phyloP scores from a whole-genome alignment of 116 monocot genomes.

The Dioscorea cayenensis region DNA sequence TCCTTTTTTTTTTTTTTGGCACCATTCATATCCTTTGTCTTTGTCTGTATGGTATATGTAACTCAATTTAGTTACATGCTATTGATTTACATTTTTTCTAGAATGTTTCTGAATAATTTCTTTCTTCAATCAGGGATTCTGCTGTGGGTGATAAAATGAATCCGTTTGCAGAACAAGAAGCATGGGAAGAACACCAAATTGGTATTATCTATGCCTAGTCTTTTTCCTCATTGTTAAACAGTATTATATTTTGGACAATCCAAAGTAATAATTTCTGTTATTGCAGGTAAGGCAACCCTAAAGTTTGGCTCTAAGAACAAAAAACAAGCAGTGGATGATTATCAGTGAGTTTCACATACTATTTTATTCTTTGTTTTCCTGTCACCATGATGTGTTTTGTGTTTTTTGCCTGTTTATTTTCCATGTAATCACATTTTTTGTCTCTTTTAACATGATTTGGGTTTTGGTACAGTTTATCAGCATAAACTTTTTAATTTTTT shows the following conservation, averaged over 20 bases:
- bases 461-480: background rate
- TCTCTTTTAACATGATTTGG: background rate
- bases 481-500: background rate
- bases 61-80: background rate
- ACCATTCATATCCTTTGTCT: background rate
- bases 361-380: background rate
- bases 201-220: slow-evolving; percentile 29
- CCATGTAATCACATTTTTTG: background rate
- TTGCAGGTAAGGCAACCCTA: slow-evolving; percentile 78
- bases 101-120: background rate
- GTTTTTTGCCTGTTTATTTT: background rate
- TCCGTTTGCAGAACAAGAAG: slow-evolving; percentile 99
- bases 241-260: background rate
- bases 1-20: background rate
- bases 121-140: slow-evolving; percentile 55
- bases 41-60: too few species aligned
- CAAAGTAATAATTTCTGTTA: background rate
- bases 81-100: background rate
- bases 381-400: background rate
- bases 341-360: slow-evolving; percentile 50
- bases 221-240: background rate
- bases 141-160: slow-evolving; percentile 91
- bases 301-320: slow-evolving; percentile 83
- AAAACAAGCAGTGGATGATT: slow-evolving; percentile 63
- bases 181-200: slow-evolving; percentile 99